Conservation (phyloP, 1,284 basidiomycete genomes). For the Lignosus rhinocerotis region DNA sequence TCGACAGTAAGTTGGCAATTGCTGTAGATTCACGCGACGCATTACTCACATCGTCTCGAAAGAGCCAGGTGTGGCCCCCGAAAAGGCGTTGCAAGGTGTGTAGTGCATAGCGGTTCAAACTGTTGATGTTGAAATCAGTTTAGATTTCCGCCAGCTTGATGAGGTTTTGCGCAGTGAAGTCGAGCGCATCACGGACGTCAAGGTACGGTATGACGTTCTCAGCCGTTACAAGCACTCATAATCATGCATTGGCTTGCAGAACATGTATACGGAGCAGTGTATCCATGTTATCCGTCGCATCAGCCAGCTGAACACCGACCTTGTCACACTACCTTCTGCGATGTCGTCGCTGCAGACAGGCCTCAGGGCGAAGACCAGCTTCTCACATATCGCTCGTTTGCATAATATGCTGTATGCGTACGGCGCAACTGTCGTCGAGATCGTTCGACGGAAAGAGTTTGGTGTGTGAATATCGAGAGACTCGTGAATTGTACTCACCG, state of each 20-base stretch:
- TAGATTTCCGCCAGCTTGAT: constrained; percentile 69
- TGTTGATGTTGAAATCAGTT: background rate
- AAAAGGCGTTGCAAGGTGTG: constrained; percentile 56
- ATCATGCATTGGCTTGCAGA: constrained; percentile 47
- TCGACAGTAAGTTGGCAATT: constrained; percentile 49
- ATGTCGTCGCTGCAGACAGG: constrained; percentile 67
- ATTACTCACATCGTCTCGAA: background rate
- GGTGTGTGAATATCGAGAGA: constrained; percentile 42
- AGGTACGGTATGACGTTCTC: constrained; percentile 43
- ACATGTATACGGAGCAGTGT: constrained; percentile 73
- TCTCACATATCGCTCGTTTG: constrained; percentile 86
- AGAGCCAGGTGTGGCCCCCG: constrained; percentile 53
- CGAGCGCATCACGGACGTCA: constrained; percentile 53
- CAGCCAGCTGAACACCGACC: constrained; percentile 72
- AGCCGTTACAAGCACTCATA: background rate
- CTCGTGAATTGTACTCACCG: background rate
- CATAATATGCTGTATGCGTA: constrained; percentile 94
- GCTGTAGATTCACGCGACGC: background rate
- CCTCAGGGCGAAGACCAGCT: constrained; percentile 77
- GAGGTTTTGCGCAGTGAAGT: constrained; percentile 59
- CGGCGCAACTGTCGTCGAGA: constrained; percentile 88
- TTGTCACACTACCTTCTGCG: constrained; percentile 67
- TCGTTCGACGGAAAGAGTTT: constrained; percentile 89
- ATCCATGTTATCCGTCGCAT: constrained; percentile 70
- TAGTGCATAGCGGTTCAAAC: background rate